Evolutionary conservation across 805 yeast genomes (phyloP).

Genomic region (Kluyveromyces aestuarii): DNA sequence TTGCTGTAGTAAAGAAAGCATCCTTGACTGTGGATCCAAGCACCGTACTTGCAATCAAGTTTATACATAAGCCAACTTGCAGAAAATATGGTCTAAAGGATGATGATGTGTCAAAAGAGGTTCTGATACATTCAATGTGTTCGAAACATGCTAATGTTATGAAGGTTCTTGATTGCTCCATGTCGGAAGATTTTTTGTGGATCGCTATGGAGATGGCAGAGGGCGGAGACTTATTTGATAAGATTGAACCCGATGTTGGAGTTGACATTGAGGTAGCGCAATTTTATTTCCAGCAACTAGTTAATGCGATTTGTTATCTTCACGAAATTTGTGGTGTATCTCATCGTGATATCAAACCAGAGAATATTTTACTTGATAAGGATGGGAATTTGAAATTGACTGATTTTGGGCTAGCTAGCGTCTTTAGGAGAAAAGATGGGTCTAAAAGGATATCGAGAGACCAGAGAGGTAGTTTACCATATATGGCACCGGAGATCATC

Average conservation of each 20-base stretch:
- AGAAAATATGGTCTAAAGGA: conserved; percentile 29
- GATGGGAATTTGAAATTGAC: conserved; percentile 63
- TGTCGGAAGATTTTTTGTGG: conserved; percentile 51
- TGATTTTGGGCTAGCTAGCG: conserved; percentile 68
- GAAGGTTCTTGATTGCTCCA: conserved; percentile 43
- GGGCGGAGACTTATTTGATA: conserved; percentile 73
- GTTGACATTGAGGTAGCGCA: conserved; percentile 59
- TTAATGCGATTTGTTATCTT: conserved; percentile 49
- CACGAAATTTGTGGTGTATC: conserved; percentile 58
- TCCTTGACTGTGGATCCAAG: conserved; percentile 28
- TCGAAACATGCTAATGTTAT: conserved; percentile 53
- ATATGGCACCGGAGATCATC: conserved; percentile 68
- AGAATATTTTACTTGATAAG: conserved; percentile 55
- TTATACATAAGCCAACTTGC: conserved; percentile 37
- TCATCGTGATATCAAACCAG: conserved; percentile 73
- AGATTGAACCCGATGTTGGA: conserved; percentile 68
- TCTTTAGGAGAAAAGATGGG: conserved; percentile 43
- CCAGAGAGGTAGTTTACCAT: conserved; percentile 68
- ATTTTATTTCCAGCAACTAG: conserved; percentile 57
- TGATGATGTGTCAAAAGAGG: conserved; percentile 42
- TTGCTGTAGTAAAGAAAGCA: conserved; percentile 54
- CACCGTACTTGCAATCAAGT: conserved; percentile 48
- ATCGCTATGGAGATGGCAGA: conserved; percentile 59
- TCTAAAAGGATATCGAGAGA: conserved; percentile 38
- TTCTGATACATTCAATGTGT: conserved; percentile 49